Percentiles rank a stretch among this genome's conserved stretches.
Conservation (phyloP, 352 stramenopile genomes). For the Pythium guiyangense region DNA sequence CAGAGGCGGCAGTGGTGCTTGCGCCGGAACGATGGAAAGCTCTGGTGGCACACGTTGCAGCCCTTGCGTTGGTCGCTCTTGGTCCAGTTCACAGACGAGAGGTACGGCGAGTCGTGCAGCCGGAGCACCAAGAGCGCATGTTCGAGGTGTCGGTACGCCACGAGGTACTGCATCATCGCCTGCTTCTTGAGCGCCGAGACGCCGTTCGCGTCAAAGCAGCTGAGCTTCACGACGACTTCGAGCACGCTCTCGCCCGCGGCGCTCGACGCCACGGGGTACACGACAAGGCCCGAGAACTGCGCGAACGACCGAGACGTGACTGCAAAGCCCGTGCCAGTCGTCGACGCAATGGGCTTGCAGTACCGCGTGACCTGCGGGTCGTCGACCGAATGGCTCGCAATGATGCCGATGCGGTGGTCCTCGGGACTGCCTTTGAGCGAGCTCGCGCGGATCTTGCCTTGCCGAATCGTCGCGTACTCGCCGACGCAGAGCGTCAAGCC, state of each 20-base stretch:
- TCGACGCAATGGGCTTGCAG: slow-evolving; percentile 49
- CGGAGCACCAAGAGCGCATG: slow-evolving; percentile 57
- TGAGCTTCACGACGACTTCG: slow-evolving; percentile 65
- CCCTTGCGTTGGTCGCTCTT: slow-evolving; percentile 41
- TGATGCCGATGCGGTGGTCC: slow-evolving; percentile 58
- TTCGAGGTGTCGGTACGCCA: slow-evolving; percentile 40
- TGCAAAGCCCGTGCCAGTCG: slow-evolving; percentile 18
- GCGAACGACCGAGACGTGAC: slow-evolving; percentile 37
- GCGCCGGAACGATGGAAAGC: slow-evolving; percentile 49
- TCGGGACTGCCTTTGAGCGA: slow-evolving; percentile 4
- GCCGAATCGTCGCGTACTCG: slow-evolving; percentile 61
- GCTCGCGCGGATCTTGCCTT: slow-evolving; percentile 23
- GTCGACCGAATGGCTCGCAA: slow-evolving; percentile 64
- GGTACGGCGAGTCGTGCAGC: slow-evolving; percentile 48
- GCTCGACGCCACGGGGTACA: slow-evolving; percentile 46
- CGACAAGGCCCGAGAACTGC: slow-evolving; percentile 61
- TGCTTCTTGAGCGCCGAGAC: slow-evolving; percentile 31
- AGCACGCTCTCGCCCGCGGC: slow-evolving; percentile 32
- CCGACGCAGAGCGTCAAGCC: slow-evolving; percentile 43
- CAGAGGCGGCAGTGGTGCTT: slow-evolving; percentile 77
- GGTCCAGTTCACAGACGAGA: slow-evolving; percentile 54
- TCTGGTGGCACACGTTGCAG: slow-evolving; percentile 51
- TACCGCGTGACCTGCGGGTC: slow-evolving; percentile 53
- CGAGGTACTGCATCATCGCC: slow-evolving; percentile 49
- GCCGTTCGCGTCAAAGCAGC: slow-evolving; percentile 45